Evolutionary conservation across 2,329 filamentous ascomycete species (phyloP), one percentile per base, ranked within the genome.

Genomic region (Cercospora nicotianae): DNA sequence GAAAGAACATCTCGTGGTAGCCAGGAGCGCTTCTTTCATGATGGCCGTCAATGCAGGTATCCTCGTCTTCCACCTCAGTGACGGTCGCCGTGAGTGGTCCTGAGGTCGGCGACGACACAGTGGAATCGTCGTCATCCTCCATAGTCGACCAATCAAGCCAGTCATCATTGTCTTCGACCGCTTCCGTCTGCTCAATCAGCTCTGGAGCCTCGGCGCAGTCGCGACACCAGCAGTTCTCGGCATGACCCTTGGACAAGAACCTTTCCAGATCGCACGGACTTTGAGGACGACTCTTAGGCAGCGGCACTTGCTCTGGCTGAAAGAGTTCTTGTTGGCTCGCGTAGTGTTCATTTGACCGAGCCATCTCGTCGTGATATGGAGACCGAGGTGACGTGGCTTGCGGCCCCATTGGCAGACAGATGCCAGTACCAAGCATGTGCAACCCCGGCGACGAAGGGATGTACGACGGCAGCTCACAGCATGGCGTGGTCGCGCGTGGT

Each of bases 171-270:
- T 66, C 60, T 16, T 69, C 69, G 1, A 58, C 51, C 10, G 65
- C 5, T 33, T 68, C 61, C 13, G 70, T 69, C 13, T 68, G 39
- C 12, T 66, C 33, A 3, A 74, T 58, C 8, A 75, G 59, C 57
- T 72, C 70, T 4, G 72, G 72, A 26, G 64, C 60, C 33, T 75
- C 70, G 13, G 67, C 66, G 65, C 72, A 75, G 64, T 71, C 72
- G 13, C 31, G 58, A 63, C 75, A 76, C 73, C 73, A 74, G 71
- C 75, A 77, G 23, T 74, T 70, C 65, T 72, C 69, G 3, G 71
- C 75, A 42, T 77, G 75, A n/a, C 75, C 75, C 68, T 74, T 69
- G 23, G 72, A 71, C 31, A 76, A 65, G 64, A 77, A 76, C 12
- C 68, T 71, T 10, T 71, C 70, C 30, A 76, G 67, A 51, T 75